phyloP scores from a whole-genome alignment of 371 early-diverging fungal species.

The Rhizopus delemar region DNA sequence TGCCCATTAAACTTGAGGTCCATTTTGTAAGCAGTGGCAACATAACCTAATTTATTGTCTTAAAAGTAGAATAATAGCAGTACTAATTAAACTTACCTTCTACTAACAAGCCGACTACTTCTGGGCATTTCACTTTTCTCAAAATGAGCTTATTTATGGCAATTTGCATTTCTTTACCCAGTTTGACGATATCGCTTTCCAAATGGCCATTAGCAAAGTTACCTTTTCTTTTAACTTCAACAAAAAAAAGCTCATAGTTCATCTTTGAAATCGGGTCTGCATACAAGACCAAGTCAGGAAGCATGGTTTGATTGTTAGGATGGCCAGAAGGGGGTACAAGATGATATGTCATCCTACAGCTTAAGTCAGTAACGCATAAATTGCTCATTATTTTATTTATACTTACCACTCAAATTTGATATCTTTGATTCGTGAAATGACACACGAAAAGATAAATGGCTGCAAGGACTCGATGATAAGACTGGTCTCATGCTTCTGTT shows the following conservation, averaged over 20 bases:
- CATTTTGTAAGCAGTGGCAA: conserved; percentile 3
- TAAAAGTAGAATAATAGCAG: too few species aligned
- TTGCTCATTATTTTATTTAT: too few species aligned
- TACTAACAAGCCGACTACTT: background rate
- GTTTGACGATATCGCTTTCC: conserved; percentile 13
- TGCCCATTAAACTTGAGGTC: background rate
- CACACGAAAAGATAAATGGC: too few species aligned
- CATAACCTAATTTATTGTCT: background rate
- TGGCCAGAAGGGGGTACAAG: too few species aligned
- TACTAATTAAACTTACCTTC: too few species aligned
- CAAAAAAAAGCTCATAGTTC: conserved; percentile 16
- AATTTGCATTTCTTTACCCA: background rate
- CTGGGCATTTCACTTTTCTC: background rate
- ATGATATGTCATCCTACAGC: too few species aligned
- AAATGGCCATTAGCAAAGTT: conserved; percentile 10
- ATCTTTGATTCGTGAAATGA: too few species aligned
- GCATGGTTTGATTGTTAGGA: too few species aligned
- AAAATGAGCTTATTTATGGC: background rate
- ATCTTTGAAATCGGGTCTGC: conserved; percentile 10
- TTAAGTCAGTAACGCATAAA: too few species aligned
- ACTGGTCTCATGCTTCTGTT: too few species aligned
- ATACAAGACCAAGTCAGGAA: background rate
- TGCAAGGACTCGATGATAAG: too few species aligned
- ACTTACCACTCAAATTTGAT: too few species aligned
- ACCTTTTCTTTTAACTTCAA: conserved; percentile 18